Base-by-base conservation (phyloP, 2,329 filamentous ascomycete species). In the Acephala macrosclerotiorum region DNA sequence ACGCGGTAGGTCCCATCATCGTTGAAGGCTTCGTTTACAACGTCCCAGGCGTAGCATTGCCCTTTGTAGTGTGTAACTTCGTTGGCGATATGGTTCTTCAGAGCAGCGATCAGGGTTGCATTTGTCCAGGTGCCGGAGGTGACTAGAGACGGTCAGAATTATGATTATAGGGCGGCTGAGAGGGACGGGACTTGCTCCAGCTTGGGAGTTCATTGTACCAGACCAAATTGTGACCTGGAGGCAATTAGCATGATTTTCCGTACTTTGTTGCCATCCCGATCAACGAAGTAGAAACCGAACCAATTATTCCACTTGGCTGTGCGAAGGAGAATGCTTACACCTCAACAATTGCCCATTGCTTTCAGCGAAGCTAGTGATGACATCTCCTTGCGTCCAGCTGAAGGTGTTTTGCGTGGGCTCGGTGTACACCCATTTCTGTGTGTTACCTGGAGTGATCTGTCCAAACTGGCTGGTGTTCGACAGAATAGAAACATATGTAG, bases 21-120 rank as follows among this genome's bases (percentile, higher is more conserved):
- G 63, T 84, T 82, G 60, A 88, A 81, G 12, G 84, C 85, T 78
- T 91, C 88, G 74, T 91, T 91, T 22, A 90, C 84, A 0, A 91
- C 88, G 66, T 91, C 88, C 87, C 87, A 91, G 35, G 83, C 81
- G 74, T 86, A 86, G 76, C 87, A 89, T 70, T 85, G 80, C 63
- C 85, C 84, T 75, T 85, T 85, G 79, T 85, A 90, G 74, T 89
- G 83, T 11, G 79, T 81, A 3, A 87, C 84, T 58, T 85, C 86
- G 68, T 85, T 82, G 66, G 83, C 81, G 70, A 92, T 87, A 76
- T 91, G 89, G 61, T 84, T 84, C 75, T 87, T 80, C 68, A 90
- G 79, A 22, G 86, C 83, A 3, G 79, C 77, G 16, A 82, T 83
- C 3, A 93, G 81, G 47, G 87, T 85, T 2, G 78, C 80, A 65